phyloP scores from a whole-genome alignment of 805 yeast species.

The Limtongia smithiae region DNA sequence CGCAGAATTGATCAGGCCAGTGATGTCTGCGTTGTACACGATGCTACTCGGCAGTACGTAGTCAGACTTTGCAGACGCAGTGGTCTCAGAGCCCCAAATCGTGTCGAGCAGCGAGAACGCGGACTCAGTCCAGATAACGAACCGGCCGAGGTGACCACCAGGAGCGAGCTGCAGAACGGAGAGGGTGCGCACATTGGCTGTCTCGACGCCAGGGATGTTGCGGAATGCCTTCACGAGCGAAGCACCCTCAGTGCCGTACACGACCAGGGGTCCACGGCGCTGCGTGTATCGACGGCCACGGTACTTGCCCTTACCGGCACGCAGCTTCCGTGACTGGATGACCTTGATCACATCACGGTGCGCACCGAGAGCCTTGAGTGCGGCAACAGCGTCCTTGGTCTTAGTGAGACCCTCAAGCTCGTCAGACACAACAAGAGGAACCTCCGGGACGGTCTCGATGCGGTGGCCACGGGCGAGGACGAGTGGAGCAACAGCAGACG shows the following conservation, averaged over 20 bases:
- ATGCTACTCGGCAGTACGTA: conserved; percentile 93
- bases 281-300: conserved; percentile 99
- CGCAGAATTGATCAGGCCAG: conserved; percentile 97
- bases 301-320: conserved; percentile 99
- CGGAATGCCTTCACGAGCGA: conserved; percentile 98
- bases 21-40: conserved; percentile 90
- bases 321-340: conserved; percentile 94
- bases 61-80: conserved; percentile 78
- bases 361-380: conserved; percentile 97
- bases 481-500: conserved; percentile 95
- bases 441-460: conserved; percentile 96
- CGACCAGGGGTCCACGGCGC: conserved; percentile 99
- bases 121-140: conserved; percentile 98
- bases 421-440: conserved; percentile 93
- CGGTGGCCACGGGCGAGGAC: conserved; percentile 99
- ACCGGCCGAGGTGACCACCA: conserved; percentile 99
- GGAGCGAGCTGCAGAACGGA: conserved; percentile 98
- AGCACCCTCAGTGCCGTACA: conserved; percentile 89
- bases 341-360: conserved; percentile 98
- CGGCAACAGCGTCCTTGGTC: conserved; percentile 99
- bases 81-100: conserved; percentile 92
- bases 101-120: conserved; percentile 96
- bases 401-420: conserved; percentile 88
- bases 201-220: conserved; percentile 99
- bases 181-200: conserved; percentile 84